A percentile compares a stretch with the other conserved stretches of the same genome.
phyloP scores from a whole-genome alignment of 805 yeast species.

The Candida anglica region DNA sequence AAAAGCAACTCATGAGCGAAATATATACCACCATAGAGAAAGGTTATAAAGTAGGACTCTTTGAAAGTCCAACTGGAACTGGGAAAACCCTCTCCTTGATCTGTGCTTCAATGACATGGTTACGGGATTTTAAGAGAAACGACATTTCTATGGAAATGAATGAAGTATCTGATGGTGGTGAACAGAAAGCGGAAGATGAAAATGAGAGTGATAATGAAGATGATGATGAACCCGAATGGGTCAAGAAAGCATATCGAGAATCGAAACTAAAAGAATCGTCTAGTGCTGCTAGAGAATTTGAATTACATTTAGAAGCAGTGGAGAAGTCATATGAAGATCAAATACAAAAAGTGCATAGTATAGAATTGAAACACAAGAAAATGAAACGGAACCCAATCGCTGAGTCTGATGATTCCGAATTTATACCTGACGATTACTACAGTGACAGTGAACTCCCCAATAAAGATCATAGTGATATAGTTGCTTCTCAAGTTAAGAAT shows the following conservation, averaged over 20 bases:
- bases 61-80: constrained; percentile 94
- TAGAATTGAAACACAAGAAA: constrained; percentile 5
- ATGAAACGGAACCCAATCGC: not conserved
- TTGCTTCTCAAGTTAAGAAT: constrained; percentile 45
- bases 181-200: constrained; percentile 4
- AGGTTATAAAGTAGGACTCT: constrained; percentile 65
- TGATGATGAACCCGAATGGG: constrained; percentile 72
- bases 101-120: constrained; percentile 83
- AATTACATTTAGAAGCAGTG: constrained; percentile 34
- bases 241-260: constrained; percentile 33
- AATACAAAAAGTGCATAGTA: constrained; percentile 9
- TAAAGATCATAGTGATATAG: constrained; percentile 20
- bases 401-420: constrained; percentile 10
- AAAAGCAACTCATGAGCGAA: constrained; percentile 67
- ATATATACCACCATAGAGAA: constrained; percentile 59
- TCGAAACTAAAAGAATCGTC: constrained; percentile 24
- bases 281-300: constrained; percentile 32
- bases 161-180: constrained; percentile 5
- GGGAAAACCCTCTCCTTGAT: constrained; percentile 88
- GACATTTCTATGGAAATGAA: constrained; percentile 3
- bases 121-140: constrained; percentile 46
- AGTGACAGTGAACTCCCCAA: constrained; percentile 21
- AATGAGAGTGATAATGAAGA: constrained; percentile 17
- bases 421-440: constrained; percentile 32
- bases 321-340: constrained; percentile 17